Conservation (phyloP, 192 early-diverging fungal species). For the Oehlia diaphana region DNA sequence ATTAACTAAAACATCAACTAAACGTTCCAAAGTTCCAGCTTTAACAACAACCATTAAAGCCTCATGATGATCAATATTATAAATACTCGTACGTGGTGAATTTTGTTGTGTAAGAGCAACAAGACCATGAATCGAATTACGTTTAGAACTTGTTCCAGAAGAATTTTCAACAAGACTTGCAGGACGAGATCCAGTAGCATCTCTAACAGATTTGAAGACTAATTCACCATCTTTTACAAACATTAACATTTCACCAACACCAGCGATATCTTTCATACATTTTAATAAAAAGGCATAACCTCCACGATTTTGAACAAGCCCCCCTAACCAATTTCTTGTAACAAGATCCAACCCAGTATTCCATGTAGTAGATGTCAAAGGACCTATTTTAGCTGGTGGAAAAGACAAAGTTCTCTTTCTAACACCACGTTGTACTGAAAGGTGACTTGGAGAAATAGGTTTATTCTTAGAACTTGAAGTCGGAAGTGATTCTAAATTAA, state of each 20-base stretch:
- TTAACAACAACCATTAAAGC: constrained; percentile 59
- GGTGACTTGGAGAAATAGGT: constrained; percentile 1
- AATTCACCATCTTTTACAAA: constrained; percentile 37
- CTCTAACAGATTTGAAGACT: constrained; percentile 36
- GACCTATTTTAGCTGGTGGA: constrained; percentile 32
- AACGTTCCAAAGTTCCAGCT: constrained; percentile 55
- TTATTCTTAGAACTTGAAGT: neutral
- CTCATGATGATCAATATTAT: constrained; percentile 28
- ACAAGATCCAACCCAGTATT: constrained; percentile 34
- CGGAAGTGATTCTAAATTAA: neutral
- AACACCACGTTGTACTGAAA: neutral
- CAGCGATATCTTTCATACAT: constrained; percentile 38
- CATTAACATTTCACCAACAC: constrained; percentile 36
- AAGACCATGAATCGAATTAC: constrained; percentile 33
- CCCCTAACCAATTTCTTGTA: constrained; percentile 32
- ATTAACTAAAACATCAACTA: constrained; percentile 61
- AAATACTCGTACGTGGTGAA: neutral
- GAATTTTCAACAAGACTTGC: constrained; percentile 20
- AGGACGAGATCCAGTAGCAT: constrained; percentile 28
- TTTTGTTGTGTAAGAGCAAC: constrained; percentile 36
- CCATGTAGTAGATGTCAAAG: constrained; percentile 9
- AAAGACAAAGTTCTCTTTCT: constrained; percentile 40
- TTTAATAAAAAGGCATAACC: constrained; percentile 20
- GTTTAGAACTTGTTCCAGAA: constrained; percentile 37
- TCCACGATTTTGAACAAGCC: constrained; percentile 15